These are phyloP conservation scores for Neospermospora avenae DNA, from an alignment of 2,329 filamentous ascomycete genomes.

Conservation along the genomic window DNA sequence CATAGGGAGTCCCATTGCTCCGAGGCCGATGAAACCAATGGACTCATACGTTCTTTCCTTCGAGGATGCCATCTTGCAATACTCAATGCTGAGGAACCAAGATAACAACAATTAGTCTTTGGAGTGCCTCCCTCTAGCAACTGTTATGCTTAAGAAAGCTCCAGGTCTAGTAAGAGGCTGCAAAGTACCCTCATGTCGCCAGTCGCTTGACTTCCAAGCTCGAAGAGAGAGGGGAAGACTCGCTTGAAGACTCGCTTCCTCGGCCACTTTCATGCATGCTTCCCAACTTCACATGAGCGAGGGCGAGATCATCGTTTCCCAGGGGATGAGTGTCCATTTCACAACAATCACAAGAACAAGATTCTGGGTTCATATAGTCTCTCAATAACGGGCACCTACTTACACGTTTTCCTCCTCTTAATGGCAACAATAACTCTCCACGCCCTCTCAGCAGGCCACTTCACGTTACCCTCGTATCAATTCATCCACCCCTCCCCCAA, in stretches of 20 bases:
- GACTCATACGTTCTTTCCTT: neutral
- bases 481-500: slow-evolving; percentile 46
- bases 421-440: slow-evolving; percentile 34
- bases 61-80: neutral
- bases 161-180: no score
- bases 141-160: no score
- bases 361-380: slow-evolving; percentile 11
- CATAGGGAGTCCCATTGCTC: slow-evolving; percentile 57
- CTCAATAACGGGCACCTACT: slow-evolving; percentile 5
- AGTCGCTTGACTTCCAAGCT: no score
- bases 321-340: no score
- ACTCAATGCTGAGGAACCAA: neutral
- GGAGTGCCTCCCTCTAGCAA: no score
- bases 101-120: neutral
- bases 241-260: no score
- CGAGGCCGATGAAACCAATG: slow-evolving; percentile 39
- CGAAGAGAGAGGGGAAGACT: no score
- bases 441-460: slow-evolving; percentile 39
- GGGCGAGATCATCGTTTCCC: no score
- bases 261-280: no score
- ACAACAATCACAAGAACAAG: no score
- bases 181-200: no score
- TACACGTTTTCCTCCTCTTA: slow-evolving; percentile 3
- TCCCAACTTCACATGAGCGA: no score
- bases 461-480: slow-evolving; percentile 45